Conservation (phyloP, 2,329 filamentous ascomycete species). For the Pseudocercospora cruenta region DNA sequence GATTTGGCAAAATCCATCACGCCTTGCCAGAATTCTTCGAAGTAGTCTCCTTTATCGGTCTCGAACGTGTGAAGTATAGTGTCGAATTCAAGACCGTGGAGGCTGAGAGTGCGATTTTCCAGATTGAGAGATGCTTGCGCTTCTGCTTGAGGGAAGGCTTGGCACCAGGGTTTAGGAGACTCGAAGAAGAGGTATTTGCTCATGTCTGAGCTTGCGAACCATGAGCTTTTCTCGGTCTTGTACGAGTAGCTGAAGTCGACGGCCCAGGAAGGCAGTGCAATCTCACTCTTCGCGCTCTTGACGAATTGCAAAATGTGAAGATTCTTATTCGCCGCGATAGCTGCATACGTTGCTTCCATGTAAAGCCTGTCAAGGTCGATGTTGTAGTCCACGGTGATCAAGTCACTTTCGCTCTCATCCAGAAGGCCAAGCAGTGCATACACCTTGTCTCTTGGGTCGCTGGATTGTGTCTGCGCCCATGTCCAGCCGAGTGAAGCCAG, state of each 20-base stretch:
- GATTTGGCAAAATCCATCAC: background rate
- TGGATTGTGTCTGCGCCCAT: background rate
- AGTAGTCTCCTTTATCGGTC: background rate
- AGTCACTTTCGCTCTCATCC: background rate
- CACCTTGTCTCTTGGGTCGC: constrained; percentile 15
- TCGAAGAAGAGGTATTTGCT: background rate
- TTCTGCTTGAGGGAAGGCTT: background rate
- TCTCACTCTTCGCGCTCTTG: background rate
- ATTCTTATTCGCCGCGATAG: background rate
- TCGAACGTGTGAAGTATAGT: background rate
- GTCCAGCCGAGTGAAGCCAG: background rate
- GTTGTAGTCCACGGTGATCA: background rate
- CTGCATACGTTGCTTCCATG: background rate
- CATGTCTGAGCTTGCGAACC: background rate
- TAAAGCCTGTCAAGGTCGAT: background rate
- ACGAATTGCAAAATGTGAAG: background rate
- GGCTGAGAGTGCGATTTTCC: background rate
- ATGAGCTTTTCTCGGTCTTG: background rate
- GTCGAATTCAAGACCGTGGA: background rate
- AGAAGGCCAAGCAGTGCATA: constrained; percentile 13
- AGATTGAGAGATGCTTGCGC: background rate
- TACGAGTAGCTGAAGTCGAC: background rate
- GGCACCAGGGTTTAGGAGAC: background rate
- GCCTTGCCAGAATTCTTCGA: background rate
- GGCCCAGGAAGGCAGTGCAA: background rate